These are phyloP conservation scores for Pochonia chlamydosporia DNA, from an alignment of 2,329 filamentous ascomycete species.

Conservation along the genomic window DNA sequence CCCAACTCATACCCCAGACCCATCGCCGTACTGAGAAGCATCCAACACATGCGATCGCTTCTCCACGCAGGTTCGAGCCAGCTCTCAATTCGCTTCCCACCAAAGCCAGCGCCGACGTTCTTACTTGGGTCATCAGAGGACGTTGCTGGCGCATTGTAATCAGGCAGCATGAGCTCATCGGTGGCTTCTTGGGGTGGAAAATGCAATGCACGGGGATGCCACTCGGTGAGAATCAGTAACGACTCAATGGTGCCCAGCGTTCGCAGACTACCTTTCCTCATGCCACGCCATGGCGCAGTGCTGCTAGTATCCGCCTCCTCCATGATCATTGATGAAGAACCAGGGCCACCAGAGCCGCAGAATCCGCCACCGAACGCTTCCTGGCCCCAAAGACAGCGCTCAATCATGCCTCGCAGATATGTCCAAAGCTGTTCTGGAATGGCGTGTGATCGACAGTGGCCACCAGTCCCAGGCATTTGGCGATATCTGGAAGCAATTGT, in stretches of 20 bases:
- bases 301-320: constrained; percentile 58
- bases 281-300: constrained; percentile 63
- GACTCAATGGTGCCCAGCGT: constrained; percentile 94
- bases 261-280: constrained; percentile 72
- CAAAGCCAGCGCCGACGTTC: constrained; percentile 50
- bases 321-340: constrained; percentile 28
- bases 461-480: constrained; percentile 71
- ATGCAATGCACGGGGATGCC: constrained; percentile 91
- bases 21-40: constrained; percentile 87
- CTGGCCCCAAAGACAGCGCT: constrained; percentile 90
- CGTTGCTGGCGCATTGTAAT: constrained; percentile 42
- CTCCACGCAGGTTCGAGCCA: constrained; percentile 97
- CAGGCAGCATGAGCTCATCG: constrained; percentile 61
- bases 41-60: constrained; percentile 95
- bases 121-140: constrained; percentile 28
- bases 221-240: constrained; percentile 88
- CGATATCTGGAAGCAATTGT: constrained; percentile 88
- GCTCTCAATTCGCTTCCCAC: constrained; percentile 81
- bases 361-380: constrained; percentile 91
- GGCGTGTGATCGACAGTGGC: constrained; percentile 76
- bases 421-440: constrained; percentile 96
- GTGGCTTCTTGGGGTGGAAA: constrained; percentile 79
- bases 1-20: constrained; percentile 89
- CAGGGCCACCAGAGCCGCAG: constrained; percentile 61
- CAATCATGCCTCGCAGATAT: constrained; percentile 90